Conservation (phyloP, 768 basidiomycete genomes). For the Suillus brevipes region DNA sequence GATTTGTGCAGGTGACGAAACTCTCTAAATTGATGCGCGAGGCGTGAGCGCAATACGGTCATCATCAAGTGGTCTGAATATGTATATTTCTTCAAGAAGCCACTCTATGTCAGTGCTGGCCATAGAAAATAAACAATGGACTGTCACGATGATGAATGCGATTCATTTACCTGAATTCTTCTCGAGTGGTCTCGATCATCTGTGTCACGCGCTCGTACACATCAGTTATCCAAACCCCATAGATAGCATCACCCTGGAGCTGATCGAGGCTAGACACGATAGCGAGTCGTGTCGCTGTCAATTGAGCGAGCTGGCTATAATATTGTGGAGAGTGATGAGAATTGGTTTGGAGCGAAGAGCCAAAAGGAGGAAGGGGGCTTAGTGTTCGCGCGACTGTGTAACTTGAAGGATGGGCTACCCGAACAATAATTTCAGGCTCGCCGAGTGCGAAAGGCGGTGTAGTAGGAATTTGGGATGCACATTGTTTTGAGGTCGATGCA, state of each 20-base stretch:
- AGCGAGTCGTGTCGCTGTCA: constrained; percentile 22
- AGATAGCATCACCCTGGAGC: constrained; percentile 14
- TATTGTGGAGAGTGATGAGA: not conserved
- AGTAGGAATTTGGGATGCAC: not conserved
- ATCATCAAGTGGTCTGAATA: constrained; percentile 33
- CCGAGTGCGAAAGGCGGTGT: too few relatives aligned
- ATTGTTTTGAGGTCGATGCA: not conserved
- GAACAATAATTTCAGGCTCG: not conserved
- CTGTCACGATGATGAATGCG: not conserved
- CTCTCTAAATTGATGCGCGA: not conserved
- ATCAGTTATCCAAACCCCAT: constrained; percentile 19
- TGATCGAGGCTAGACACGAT: constrained; percentile 21
- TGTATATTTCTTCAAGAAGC: constrained; percentile 29
- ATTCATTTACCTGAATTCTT: constrained; percentile 22
- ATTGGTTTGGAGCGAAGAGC: not conserved
- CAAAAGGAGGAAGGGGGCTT: not conserved
- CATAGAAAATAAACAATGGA: not conserved
- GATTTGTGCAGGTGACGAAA: not conserved
- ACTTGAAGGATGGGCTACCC: not conserved
- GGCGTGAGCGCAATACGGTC: constrained; percentile 30
- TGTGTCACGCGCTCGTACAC: not conserved
- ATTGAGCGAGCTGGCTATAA: constrained; percentile 16
- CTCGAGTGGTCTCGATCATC: constrained; percentile 10
- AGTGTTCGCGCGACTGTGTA: not conserved
- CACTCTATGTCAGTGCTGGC: constrained; percentile 22